Evolutionary conservation across 192 early-diverging fungal genomes (phyloP).

Genomic region (Coemansia sp.): DNA sequence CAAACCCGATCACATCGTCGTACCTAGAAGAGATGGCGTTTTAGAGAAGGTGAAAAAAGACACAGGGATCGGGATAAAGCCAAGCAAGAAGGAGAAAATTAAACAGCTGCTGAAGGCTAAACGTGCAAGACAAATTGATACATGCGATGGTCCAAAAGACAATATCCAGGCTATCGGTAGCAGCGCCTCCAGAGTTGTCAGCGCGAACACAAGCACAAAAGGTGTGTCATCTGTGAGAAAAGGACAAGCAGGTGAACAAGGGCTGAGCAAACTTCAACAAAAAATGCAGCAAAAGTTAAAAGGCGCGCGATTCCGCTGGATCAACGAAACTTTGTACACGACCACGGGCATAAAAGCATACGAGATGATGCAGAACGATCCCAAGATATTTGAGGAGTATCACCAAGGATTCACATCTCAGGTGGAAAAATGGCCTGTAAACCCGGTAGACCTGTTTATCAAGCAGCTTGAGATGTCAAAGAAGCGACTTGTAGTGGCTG

Average conservation of each 20-base stretch:
- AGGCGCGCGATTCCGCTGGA: slow-evolving; percentile 79
- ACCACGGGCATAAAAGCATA: slow-evolving; percentile 72
- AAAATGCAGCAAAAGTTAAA: slow-evolving; percentile 76
- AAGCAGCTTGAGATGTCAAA: slow-evolving; percentile 54
- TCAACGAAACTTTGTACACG: slow-evolving; percentile 97
- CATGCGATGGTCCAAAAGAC: background rate
- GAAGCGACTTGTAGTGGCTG: slow-evolving; percentile 64
- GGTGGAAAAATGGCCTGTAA: slow-evolving; percentile 88
- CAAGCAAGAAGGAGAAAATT: slow-evolving; percentile 29
- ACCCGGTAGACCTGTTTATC: slow-evolving; percentile 89
- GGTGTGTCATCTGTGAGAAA: background rate
- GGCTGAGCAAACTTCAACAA: slow-evolving; percentile 41
- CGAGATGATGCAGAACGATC: slow-evolving; percentile 75
- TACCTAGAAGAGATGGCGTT: background rate
- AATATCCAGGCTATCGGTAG: background rate
- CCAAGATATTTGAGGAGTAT: slow-evolving; percentile 92
- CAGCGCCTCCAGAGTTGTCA: background rate
- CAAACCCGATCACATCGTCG: background rate
- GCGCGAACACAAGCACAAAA: slow-evolving; percentile 3
- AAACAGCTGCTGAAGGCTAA: slow-evolving; percentile 29
- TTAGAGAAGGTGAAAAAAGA: slow-evolving; percentile 18
- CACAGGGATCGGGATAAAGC: slow-evolving; percentile 3
- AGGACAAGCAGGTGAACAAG: background rate
- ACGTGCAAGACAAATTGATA: slow-evolving; percentile 4
- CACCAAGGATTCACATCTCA: slow-evolving; percentile 92